Evolutionary conservation across 1,284 basidiomycete species (phyloP).

Genomic region (Cutaneotrichosporon cavernicola): DNA sequence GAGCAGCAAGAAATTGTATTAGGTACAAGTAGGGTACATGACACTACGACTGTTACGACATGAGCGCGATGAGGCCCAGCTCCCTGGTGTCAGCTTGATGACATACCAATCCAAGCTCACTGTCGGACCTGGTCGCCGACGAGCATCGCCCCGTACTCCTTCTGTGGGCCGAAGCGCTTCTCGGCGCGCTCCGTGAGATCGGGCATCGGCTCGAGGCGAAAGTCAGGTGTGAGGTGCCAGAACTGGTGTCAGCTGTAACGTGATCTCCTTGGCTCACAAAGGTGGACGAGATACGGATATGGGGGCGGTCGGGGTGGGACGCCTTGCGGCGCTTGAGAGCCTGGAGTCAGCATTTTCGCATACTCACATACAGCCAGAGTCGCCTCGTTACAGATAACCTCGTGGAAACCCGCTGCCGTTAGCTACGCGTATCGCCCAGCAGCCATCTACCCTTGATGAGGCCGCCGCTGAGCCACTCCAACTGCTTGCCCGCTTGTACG

Average conservation of each 20-base stretch:
- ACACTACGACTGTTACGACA: slow-evolving; percentile 48
- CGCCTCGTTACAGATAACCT: slow-evolving; percentile 79
- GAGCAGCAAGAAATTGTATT: slow-evolving; percentile 21
- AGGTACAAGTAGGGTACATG: slow-evolving; percentile 9
- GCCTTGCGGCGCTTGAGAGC: slow-evolving; percentile 64
- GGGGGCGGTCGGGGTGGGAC: slow-evolving; percentile 68
- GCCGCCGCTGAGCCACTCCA: slow-evolving; percentile 83
- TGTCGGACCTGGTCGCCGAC: slow-evolving; percentile 81
- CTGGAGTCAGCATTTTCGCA: slow-evolving; percentile 48
- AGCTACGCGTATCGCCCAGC: slow-evolving; percentile 2
- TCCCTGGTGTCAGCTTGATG: slow-evolving; percentile 58
- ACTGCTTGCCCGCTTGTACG: slow-evolving; percentile 85
- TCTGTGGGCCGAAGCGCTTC: slow-evolving; percentile 47
- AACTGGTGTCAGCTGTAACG: slow-evolving; percentile 55
- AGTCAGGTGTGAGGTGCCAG: slow-evolving; percentile 86
- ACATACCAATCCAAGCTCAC: slow-evolving; percentile 56
- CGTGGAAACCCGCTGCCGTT: slow-evolving; percentile 71
- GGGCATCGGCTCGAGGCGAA: slow-evolving; percentile 65
- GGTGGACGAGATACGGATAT: slow-evolving; percentile 86
- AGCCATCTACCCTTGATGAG: slow-evolving; percentile 66
- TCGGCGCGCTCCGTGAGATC: slow-evolving; percentile 55
- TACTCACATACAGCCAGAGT: slow-evolving; percentile 63
- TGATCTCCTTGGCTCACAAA: slow-evolving; percentile 56
- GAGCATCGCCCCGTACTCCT: slow-evolving; percentile 71
- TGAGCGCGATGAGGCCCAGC: slow-evolving; percentile 74